Evolutionary conservation across 768 basidiomycete species (phyloP).

Genomic region (Psilocybe cubensis): DNA sequence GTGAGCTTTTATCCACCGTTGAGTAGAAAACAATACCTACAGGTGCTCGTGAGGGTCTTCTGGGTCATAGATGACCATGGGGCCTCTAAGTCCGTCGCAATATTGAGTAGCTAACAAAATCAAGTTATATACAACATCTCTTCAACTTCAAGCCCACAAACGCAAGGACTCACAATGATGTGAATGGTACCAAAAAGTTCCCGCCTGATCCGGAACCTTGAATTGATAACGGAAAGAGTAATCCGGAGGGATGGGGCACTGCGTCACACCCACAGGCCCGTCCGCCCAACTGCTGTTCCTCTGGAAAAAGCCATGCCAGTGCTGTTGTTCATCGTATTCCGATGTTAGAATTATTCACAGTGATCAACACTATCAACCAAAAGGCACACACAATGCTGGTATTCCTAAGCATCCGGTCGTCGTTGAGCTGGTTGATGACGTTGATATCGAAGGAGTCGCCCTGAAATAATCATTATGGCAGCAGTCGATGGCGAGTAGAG

Average conservation of each 20-base stretch:
- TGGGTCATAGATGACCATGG: slow-evolving; percentile 48
- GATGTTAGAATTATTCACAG: not conserved
- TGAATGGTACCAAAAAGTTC: slow-evolving; percentile 49
- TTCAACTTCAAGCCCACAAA: slow-evolving; percentile 28
- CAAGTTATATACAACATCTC: too few species aligned
- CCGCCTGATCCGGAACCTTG: slow-evolving; percentile 35
- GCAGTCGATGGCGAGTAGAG: not conserved
- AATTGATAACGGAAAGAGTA: slow-evolving; percentile 35
- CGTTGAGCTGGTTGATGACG: slow-evolving; percentile 47
- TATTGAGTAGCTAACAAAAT: slow-evolving; percentile 46
- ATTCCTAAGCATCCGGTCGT: slow-evolving; percentile 49
- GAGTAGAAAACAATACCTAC: not conserved
- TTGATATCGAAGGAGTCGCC: slow-evolving; percentile 49
- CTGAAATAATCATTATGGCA: slow-evolving; percentile 19
- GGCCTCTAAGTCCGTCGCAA: slow-evolving; percentile 58
- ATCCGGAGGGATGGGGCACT: slow-evolving; percentile 44
- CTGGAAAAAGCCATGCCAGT: slow-evolving; percentile 48
- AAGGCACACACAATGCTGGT: slow-evolving; percentile 50
- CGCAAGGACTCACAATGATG: slow-evolving; percentile 33
- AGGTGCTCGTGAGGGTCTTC: slow-evolving; percentile 38
- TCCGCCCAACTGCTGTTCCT: slow-evolving; percentile 40
- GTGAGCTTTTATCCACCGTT: not conserved
- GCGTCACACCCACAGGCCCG: slow-evolving; percentile 40
- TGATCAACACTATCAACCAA: not conserved
- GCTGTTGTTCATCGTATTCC: slow-evolving; percentile 54